Base-by-base conservation (phyloP, 805 yeast genomes). In the Hanseniaspora lachancei region DNA sequence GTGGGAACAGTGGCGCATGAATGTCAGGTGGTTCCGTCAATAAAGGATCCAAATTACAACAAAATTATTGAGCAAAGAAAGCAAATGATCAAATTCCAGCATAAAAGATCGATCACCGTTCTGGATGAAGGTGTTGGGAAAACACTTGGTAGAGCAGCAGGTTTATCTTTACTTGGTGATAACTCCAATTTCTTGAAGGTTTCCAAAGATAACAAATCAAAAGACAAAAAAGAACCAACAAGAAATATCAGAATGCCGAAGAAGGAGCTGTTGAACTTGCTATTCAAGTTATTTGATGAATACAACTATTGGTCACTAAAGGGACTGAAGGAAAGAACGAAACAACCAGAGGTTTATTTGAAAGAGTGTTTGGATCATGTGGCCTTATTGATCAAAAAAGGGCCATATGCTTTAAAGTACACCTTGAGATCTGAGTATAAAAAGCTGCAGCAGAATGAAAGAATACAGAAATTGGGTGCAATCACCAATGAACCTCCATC, bases 261-360 rank as follows among this genome's bases (percentile, higher is more conserved):
- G 72, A 87, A 86, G 67, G 97, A 89, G 60, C 77, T 93, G 57
- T 77, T 91, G 76, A 96, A 89, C 69, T 72, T 86, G 61, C 72
- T 93, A 62, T 93, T 93, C 79, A 78, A 84, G 62, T 74, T 91
- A 63, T 93, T 93, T 69, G 96, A 89, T 68, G 95, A 89, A 67
- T 88, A 85, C 68, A 97, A 91, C 66, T 93, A 89, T 69, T 93
- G 98, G 98, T 82, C 93, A 12, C 76, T 93, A 76, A 89, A 89
- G 70, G 96, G 96, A 41, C 74, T 93, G 59, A 84, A 88, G 64
- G 98, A 93, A 67, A 79, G 95, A 62, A 89, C 97, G 2, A 82
- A 84, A 63, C 98, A 93, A 73, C 98, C 98, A 1, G 98, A 93
- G 67, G 83, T 83, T 21, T 95, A 86, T 67, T 74, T 93, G 60